A percentile compares a stretch with the other conserved stretches of the same genome.
Conservation (phyloP, 2,329 filamentous ascomycete genomes). For the Scedosporium dehoogii region DNA sequence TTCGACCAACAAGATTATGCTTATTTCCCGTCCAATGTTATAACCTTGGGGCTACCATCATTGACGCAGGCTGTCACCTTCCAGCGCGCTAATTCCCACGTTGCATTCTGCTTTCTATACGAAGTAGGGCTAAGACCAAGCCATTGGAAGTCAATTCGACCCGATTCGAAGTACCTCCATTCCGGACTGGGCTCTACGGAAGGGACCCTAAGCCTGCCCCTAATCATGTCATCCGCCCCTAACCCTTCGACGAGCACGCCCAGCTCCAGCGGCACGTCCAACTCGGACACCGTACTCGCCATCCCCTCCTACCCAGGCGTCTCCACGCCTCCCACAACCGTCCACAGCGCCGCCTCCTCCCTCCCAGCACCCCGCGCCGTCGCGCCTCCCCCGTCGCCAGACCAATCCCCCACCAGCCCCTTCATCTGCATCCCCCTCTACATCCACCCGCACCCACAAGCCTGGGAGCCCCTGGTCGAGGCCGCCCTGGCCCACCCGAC, state of each 20-base stretch:
- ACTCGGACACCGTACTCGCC: background rate
- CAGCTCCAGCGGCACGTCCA: background rate
- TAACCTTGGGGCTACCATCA: too few relatives aligned
- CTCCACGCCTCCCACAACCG: background rate
- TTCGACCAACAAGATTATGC: background rate
- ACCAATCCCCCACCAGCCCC: slow-evolving; percentile 7
- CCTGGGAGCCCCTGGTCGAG: slow-evolving; percentile 20
- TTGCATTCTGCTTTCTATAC: too few relatives aligned
- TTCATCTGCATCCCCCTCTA: slow-evolving; percentile 22
- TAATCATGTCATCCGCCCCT: background rate
- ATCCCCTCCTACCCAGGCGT: background rate
- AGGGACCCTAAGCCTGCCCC: background rate
- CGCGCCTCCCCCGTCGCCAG: background rate
- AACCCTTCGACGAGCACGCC: background rate
- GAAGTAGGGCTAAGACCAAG: too few relatives aligned
- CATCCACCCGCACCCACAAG: slow-evolving; percentile 19
- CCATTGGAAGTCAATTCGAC: too few relatives aligned
- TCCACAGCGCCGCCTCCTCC: background rate
- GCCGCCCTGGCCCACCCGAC: slow-evolving; percentile 14
- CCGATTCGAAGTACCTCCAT: too few relatives aligned
- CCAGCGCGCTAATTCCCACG: too few relatives aligned
- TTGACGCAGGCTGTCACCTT: too few relatives aligned
- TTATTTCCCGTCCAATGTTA: background rate
- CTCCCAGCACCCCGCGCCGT: background rate
- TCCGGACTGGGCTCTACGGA: too few relatives aligned